Conservation (phyloP, 2,329 filamentous ascomycete species). For the Trichoderma sp. region DNA sequence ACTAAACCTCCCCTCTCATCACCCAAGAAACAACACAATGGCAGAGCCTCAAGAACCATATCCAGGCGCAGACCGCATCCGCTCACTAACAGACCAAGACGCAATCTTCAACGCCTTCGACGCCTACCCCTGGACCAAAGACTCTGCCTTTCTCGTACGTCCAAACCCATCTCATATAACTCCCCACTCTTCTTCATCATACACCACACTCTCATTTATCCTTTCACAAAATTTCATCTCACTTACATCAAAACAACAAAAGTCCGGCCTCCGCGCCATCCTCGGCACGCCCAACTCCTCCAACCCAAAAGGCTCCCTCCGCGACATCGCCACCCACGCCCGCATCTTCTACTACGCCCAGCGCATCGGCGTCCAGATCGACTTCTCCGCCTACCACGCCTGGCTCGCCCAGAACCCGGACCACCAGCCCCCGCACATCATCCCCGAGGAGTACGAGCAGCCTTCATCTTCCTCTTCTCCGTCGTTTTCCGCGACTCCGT, state of each 20-base stretch:
- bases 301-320: conserved; percentile 49
- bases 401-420: conserved; percentile 53
- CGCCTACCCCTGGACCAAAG: conserved; percentile 66
- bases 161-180: not conserved
- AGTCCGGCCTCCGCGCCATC: conserved; percentile 65
- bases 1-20: not conserved
- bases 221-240: not conserved
- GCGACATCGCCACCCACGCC: conserved; percentile 64
- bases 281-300: conserved; percentile 53
- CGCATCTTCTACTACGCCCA: conserved; percentile 67
- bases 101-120: conserved; percentile 63
- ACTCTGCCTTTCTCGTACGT: conserved; percentile 66
- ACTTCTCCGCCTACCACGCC: conserved; percentile 67
- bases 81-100: conserved; percentile 41
- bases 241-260: not conserved
- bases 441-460: conserved; percentile 31
- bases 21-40: not conserved
- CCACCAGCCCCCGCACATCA: conserved; percentile 38
- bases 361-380: conserved; percentile 54
- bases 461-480: not conserved
- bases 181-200: not conserved
- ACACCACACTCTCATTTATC: not conserved
- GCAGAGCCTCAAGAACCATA: conserved; percentile 5
- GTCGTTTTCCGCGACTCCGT: conserved; percentile 36
- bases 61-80: conserved; percentile 40